A percentile compares a stretch with the other conserved stretches of the same genome.
Evolutionary conservation across 805 yeast species (phyloP).

Genomic region (Cyberlindnera saturnus): DNA sequence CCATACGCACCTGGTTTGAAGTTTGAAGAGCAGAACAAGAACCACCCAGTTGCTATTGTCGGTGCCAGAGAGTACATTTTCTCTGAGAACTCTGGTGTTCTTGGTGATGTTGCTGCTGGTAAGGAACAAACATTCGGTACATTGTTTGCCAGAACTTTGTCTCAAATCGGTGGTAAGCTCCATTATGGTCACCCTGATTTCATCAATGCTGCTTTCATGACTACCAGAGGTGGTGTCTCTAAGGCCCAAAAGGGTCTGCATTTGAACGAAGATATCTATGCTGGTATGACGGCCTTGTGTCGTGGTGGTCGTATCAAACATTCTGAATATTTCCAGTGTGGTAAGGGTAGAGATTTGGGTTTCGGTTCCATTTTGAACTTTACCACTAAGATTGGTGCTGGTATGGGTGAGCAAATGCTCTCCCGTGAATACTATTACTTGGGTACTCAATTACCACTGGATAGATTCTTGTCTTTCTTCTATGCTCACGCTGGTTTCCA

Average conservation of each 20-base stretch:
- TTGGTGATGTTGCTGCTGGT: conserved; percentile 89
- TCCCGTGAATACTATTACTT: conserved; percentile 78
- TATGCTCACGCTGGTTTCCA: conserved; percentile 88
- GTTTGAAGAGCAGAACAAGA: conserved; percentile 42
- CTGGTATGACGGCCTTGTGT: conserved; percentile 77
- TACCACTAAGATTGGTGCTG: conserved; percentile 86
- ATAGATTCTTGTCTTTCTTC: conserved; percentile 75
- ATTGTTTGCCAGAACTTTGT: conserved; percentile 72
- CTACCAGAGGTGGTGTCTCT: conserved; percentile 83
- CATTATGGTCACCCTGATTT: conserved; percentile 91
- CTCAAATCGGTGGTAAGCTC: conserved; percentile 80
- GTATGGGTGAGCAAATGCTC: conserved; percentile 88
- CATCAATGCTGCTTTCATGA: conserved; percentile 68
- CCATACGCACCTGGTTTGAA: conserved; percentile 72
- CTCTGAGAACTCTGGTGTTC: conserved; percentile 79
- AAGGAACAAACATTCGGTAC: conserved; percentile 89
- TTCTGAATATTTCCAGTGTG: conserved; percentile 85
- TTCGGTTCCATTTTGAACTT: conserved; percentile 81
- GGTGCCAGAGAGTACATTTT: conserved; percentile 86
- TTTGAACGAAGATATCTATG: conserved; percentile 82
- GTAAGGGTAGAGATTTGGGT: conserved; percentile 87
- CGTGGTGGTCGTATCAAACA: conserved; percentile 88
- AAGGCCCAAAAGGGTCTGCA: conserved; percentile 84
- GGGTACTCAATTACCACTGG: conserved; percentile 76
- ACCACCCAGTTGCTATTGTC: conserved; percentile 74